Percentiles rank a stretch among this genome's conserved stretches.
Conservation (phyloP, 2,329 filamentous ascomycete genomes). For the Ceratocystis harringtonii region DNA sequence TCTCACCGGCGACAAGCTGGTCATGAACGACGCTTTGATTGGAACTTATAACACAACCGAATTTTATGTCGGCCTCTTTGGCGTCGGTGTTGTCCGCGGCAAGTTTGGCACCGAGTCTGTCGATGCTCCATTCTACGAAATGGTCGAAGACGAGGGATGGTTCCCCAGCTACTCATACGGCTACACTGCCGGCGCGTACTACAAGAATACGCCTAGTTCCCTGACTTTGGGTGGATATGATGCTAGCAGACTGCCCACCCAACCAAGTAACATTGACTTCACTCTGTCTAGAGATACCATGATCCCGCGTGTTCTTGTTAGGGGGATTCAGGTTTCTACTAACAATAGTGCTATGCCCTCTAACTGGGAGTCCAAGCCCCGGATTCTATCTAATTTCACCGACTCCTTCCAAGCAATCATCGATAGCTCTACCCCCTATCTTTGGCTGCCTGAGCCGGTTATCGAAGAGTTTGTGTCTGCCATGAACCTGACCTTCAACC, state of each 20-base stretch:
- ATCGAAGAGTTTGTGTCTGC: constrained; percentile 50
- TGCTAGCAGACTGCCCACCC: constrained; percentile 35
- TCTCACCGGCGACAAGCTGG: constrained; percentile 26
- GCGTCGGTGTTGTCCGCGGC: constrained; percentile 40
- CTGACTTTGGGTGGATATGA: constrained; percentile 58
- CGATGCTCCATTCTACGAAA: constrained; percentile 37
- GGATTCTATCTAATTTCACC: constrained; percentile 31
- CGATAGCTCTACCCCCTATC: constrained; percentile 48
- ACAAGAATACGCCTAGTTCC: constrained; percentile 37
- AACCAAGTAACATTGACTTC: constrained; percentile 46
- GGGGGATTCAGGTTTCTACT: constrained; percentile 36
- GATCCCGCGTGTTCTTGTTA: constrained; percentile 43
- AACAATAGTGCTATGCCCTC: constrained; percentile 22
- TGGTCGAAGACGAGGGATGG: constrained; percentile 41
- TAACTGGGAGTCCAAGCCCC: constrained; percentile 28
- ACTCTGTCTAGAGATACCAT: constrained; percentile 38
- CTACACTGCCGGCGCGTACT: constrained; percentile 61
- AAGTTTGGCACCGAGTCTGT: constrained; percentile 36
- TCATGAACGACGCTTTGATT: constrained; percentile 33
- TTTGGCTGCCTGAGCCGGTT: constrained; percentile 45
- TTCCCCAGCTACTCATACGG: constrained; percentile 62
- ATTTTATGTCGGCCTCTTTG: constrained; percentile 40
- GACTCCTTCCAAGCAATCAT: constrained; percentile 39
- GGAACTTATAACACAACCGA: constrained; percentile 40
- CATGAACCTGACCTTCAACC: constrained; percentile 51